Conservation (phyloP, 2,329 filamentous ascomycete species). For the Cercospora sojina region DNA sequence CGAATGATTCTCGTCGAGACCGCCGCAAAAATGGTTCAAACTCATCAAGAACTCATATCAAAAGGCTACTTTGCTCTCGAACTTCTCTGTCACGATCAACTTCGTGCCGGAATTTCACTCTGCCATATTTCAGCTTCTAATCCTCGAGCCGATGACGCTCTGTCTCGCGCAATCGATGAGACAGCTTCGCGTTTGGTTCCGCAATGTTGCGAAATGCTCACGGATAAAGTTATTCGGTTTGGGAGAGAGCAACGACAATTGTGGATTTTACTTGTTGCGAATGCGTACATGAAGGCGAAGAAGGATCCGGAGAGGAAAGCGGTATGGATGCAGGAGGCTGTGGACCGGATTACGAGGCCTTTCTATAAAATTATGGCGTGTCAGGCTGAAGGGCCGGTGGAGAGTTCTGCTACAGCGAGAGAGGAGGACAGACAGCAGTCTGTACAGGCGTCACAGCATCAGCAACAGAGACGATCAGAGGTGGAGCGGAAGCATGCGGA, state of each 20-base stretch:
- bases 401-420: background rate
- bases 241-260: constrained; percentile 35
- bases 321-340: constrained; percentile 36
- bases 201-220: constrained; percentile 33
- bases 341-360: constrained; percentile 32
- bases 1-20: constrained; percentile 34
- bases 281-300: constrained; percentile 31
- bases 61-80: constrained; percentile 31
- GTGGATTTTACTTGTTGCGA: constrained; percentile 35
- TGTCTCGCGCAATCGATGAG: constrained; percentile 28
- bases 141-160: constrained; percentile 27
- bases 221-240: constrained; percentile 33
- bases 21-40: constrained; percentile 31
- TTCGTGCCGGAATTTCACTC: constrained; percentile 34
- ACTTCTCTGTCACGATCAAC: constrained; percentile 33
- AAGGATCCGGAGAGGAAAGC: constrained; percentile 27
- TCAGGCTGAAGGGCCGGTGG: constrained; percentile 28
- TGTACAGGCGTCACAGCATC: constrained; percentile 2
- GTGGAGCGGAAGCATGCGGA: background rate
- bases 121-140: constrained; percentile 31
- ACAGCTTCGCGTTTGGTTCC: constrained; percentile 27
- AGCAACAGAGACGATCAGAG: background rate
- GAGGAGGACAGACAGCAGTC: background rate
- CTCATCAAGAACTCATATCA: constrained; percentile 28
- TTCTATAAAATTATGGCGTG: constrained; percentile 38